Base-by-base conservation (phyloP, 2,329 filamentous ascomycete genomes). In the Daldinia eschscholtzii region DNA sequence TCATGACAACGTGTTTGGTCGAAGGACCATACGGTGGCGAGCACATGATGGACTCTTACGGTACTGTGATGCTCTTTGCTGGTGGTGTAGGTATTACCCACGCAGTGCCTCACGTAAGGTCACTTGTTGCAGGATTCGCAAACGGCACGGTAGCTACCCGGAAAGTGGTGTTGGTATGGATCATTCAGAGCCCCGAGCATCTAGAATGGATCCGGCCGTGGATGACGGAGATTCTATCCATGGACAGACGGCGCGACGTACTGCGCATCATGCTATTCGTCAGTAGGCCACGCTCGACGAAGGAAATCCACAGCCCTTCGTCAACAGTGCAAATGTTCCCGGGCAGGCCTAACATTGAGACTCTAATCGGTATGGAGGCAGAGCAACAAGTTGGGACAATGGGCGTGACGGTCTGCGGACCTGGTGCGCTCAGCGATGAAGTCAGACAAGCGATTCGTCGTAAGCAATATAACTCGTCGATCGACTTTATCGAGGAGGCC, bases 251-350 rank as follows among this genome's bases (percentile, higher is more conserved):
- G 57, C 87, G 92, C 64, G 92, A 94, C 67, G 86, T 92, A 59
- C 84, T 94, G 61, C 89, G 90, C 72, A 92, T 94, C 79, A 88
- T 93, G 82, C 87, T 94, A 61, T 94, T 94, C 78, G 90, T 94
- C 73, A 93, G 89, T 72, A 84, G 91, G 64, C 92, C 91, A 5
- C 85, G 91, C 44, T 92, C 89, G 55, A 93, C 90, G 52, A 93
- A 93, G 83, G 92, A 94, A 80, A 93, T 94, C 61, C 91, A 93
- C 82, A 92, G 89, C 73, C 92, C 92, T 2, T 91, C 88, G 39
- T 87, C 90, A 0, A 93, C 90, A 18, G 92, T 95, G 12, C 92
- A 94, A 78, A 94, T 94, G 92, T 93, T 93, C 84, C 92, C 92
- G 4, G 92, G 92, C 15, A 85, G 91, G 73, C 91, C 91, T 18